Percentiles rank a stretch among this genome's conserved stretches.
Evolutionary conservation across 108 stramenopile genomes (phyloP).

Genomic region (Nitzschia palea): DNA sequence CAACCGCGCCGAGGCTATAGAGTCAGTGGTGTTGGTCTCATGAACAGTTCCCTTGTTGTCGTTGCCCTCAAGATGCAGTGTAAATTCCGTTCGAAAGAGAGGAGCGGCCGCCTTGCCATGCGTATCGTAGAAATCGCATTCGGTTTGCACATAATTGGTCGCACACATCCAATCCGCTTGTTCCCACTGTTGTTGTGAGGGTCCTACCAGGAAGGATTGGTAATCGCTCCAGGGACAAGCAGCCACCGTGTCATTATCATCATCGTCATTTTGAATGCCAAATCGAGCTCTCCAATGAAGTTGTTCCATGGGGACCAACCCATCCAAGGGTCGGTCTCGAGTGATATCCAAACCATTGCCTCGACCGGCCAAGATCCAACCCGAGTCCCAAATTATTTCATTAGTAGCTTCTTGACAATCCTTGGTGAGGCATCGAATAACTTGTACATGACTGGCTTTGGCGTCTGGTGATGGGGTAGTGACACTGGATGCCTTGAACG

Average conservation of each 20-base stretch:
- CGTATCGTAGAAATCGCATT: slow-evolving; percentile 5
- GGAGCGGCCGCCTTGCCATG: not conserved
- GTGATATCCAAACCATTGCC: slow-evolving; percentile 1
- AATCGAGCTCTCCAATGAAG: slow-evolving; percentile 2
- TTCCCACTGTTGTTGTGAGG: not conserved
- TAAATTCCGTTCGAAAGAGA: slow-evolving; percentile 2
- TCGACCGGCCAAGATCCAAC: not conserved
- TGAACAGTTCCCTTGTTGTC: too few species aligned
- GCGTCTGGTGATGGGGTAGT: not conserved
- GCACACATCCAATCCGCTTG: slow-evolving; percentile 1
- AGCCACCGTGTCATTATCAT: not conserved
- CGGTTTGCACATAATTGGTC: not conserved
- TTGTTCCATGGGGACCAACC: slow-evolving; percentile 3
- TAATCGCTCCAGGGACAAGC: not conserved
- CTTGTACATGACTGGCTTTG: not conserved
- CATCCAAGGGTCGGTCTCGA: not conserved
- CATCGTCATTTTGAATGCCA: not conserved
- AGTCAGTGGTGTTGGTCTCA: not conserved
- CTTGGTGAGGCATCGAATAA: not conserved
- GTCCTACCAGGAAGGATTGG: not conserved
- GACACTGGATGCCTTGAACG: not conserved
- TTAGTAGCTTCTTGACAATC: not conserved
- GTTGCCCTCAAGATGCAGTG: not conserved
- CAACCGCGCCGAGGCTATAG: not conserved
- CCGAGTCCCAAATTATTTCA: not conserved